Evolutionary conservation across 1,284 basidiomycete species (phyloP).

Genomic region (Austroboletus olivaceoglutinosus): DNA sequence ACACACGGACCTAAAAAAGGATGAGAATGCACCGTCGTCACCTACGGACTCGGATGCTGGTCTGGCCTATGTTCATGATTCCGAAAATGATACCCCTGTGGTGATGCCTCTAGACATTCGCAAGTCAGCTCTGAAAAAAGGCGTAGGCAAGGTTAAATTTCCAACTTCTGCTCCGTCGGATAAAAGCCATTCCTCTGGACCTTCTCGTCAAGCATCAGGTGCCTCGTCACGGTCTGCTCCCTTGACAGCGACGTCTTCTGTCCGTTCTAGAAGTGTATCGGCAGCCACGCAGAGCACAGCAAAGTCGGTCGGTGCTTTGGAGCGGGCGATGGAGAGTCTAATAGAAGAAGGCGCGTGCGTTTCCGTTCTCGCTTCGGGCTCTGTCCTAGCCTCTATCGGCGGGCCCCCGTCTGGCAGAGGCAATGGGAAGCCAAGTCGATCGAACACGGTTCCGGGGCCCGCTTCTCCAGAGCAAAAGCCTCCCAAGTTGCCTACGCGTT

Average conservation of each 20-base stretch:
- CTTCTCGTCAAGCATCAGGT: conserved; percentile 29
- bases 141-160: conserved; percentile 28
- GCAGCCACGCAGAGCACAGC: conserved; percentile 29
- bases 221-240: conserved; percentile 24
- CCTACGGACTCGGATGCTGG: conserved; percentile 42
- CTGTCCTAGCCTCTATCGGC: conserved; percentile 31
- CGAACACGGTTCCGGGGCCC: conserved; percentile 45
- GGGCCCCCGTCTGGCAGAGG: conserved; percentile 32
- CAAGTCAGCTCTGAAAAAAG: conserved; percentile 35
- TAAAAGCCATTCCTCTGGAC: conserved; percentile 3
- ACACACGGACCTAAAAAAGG: conserved; percentile 25
- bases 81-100: conserved; percentile 42
- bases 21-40: conserved; percentile 35
- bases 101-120: conserved; percentile 29
- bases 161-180: conserved; percentile 12
- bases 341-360: conserved; percentile 42
- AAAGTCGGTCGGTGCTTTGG: conserved; percentile 36
- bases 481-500: conserved; percentile 53
- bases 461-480: conserved; percentile 44
- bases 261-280: conserved; percentile 29
- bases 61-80: conserved; percentile 51
- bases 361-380: conserved; percentile 29
- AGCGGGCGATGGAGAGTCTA: conserved; percentile 50
- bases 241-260: conserved; percentile 22
- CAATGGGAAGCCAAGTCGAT: conserved; percentile 38